phyloP scores from a whole-genome alignment of 2,329 filamentous ascomycete genomes.

The Xylariales sp. region DNA sequence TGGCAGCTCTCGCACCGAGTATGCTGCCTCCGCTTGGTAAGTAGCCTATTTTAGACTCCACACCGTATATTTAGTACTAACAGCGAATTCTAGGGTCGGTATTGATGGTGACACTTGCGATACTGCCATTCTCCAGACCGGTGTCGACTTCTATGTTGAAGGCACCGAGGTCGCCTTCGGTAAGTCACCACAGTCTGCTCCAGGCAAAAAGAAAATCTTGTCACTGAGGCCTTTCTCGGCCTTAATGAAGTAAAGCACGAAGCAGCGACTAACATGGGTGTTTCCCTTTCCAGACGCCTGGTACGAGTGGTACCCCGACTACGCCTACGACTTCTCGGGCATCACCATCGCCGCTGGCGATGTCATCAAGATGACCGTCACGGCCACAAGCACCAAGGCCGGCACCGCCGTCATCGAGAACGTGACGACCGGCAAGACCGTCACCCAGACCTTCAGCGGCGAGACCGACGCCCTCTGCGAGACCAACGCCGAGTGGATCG shows the following conservation, averaged over 20 bases:
- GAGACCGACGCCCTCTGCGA: conserved; percentile 42
- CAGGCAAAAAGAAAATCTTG: too few relatives aligned
- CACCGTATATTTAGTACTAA: conserved; percentile 12
- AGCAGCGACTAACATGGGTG: too few relatives aligned
- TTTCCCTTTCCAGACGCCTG: too few relatives aligned
- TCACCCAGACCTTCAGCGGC: conserved; percentile 44
- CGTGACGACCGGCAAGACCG: conserved; percentile 43
- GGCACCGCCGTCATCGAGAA: conserved; percentile 48
- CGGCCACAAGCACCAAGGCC: conserved; percentile 33
- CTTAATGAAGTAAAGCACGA: too few relatives aligned
- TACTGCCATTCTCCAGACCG: conserved; percentile 51
- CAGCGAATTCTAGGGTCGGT: conserved; percentile 47
- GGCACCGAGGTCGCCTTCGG: conserved; percentile 37
- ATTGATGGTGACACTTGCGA: conserved; percentile 57
- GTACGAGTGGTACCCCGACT: conserved; percentile 54
- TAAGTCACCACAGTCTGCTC: too few relatives aligned
- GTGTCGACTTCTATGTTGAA: conserved; percentile 50
- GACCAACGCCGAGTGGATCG: conserved; percentile 60
- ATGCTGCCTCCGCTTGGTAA: conserved; percentile 32
- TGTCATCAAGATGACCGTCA: conserved; percentile 21
- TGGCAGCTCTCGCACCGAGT: conserved; percentile 22
- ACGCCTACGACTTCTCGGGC: conserved; percentile 46
- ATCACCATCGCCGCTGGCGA: conserved; percentile 31
- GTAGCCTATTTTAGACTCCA: neutral
- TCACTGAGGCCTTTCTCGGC: too few relatives aligned